Conservation (phyloP, 2,329 filamentous ascomycete species). For the Curvularia hawaiiensis region DNA sequence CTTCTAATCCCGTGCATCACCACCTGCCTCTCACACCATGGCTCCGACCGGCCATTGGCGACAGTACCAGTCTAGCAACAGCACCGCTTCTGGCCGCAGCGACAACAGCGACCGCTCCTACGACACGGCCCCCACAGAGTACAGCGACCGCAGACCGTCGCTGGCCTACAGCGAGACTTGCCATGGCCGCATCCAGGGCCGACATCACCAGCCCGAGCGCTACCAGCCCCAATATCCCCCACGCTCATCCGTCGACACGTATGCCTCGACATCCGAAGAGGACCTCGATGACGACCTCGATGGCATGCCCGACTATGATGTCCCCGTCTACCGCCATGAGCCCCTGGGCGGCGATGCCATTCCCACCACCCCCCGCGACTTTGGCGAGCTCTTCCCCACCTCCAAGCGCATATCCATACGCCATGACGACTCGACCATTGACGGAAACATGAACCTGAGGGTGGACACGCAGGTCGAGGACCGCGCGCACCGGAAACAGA, state of each 20-base stretch:
- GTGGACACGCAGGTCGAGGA: constrained; percentile 75
- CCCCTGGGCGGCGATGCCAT: constrained; percentile 69
- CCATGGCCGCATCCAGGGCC: constrained; percentile 37
- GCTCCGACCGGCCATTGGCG: constrained; percentile 41
- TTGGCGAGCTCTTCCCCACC: constrained; percentile 85
- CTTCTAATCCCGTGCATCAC: constrained; percentile 17
- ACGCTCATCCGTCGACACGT: constrained; percentile 75
- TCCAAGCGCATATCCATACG: constrained; percentile 78
- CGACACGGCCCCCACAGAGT: constrained; percentile 44
- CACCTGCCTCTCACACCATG: constrained; percentile 30
- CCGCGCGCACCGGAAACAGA: constrained; percentile 63
- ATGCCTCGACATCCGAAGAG: constrained; percentile 73
- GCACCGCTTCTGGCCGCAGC: constrained; percentile 29
- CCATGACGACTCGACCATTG: constrained; percentile 86
- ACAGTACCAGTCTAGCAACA: constrained; percentile 41
- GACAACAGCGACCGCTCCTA: constrained; percentile 41
- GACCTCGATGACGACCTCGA: constrained; percentile 57
- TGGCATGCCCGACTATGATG: constrained; percentile 57
- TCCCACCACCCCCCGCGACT: constrained; percentile 80
- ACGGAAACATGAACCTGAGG: constrained; percentile 96
- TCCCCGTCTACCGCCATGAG: constrained; percentile 67
- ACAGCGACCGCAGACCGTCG: constrained; percentile 37
- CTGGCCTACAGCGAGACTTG: constrained; percentile 40
- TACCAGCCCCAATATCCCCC: constrained; percentile 24
- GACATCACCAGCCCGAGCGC: constrained; percentile 13